These are phyloP conservation scores for Evernia prunastri DNA, from an alignment of 495 filamentous ascomycete species.

Conservation along the genomic window DNA sequence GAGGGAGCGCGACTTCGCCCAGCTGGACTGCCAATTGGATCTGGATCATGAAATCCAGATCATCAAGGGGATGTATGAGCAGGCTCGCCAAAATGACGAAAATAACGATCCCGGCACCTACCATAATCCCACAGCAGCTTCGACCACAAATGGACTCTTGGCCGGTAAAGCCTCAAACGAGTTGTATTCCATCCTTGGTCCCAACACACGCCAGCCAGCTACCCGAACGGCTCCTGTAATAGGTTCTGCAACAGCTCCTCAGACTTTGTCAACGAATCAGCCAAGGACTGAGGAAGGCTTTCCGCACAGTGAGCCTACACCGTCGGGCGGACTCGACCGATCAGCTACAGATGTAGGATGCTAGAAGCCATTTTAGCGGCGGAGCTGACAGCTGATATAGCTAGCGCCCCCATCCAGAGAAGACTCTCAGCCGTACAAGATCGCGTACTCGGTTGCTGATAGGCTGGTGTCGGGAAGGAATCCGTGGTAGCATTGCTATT, in stretches of 20 bases:
- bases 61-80: conserved; percentile 21
- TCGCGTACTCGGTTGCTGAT: conserved; percentile 13
- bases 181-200: neutral
- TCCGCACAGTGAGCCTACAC: neutral
- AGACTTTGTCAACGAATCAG: neutral
- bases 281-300: neutral
- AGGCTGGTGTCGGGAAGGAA: conserved; percentile 12
- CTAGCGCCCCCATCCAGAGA: neutral
- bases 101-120: conserved; percentile 23
- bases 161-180: neutral
- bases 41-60: conserved; percentile 13
- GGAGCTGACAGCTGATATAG: neutral
- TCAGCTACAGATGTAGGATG: conserved; percentile 8
- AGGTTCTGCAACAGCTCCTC: neutral
- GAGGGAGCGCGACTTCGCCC: conserved; percentile 41
- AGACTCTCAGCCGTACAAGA: conserved; percentile 12
- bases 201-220: neutral
- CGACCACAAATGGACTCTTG: conserved; percentile 1
- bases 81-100: conserved; percentile 21
- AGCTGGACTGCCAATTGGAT: conserved; percentile 15
- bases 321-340: neutral
- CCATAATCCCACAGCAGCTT: conserved; percentile 11
- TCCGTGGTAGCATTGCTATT: neutral
- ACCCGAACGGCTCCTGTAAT: neutral
- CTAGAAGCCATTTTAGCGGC: neutral